Percentiles rank a stretch among this genome's conserved stretches.
phyloP scores from a whole-genome alignment of 805 yeast genomes.

The Candida oleophila region DNA sequence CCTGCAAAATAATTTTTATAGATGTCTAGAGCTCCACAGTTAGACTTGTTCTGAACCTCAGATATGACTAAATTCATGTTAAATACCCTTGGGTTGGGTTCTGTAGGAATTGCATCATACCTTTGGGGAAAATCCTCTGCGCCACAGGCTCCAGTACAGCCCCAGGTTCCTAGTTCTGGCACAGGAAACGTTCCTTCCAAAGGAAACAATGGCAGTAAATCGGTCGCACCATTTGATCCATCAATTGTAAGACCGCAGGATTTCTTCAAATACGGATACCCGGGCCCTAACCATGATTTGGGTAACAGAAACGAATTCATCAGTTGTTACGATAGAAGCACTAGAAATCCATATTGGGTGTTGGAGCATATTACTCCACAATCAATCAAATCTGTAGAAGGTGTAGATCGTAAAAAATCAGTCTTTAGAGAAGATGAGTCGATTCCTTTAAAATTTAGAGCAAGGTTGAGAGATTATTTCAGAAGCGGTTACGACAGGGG shows the following conservation, averaged over 20 bases:
- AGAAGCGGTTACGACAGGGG: slow-evolving; percentile 96
- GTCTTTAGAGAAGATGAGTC: slow-evolving; percentile 83
- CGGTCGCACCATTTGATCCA: slow-evolving; percentile 23
- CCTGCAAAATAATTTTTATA: too few relatives aligned
- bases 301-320: slow-evolving; percentile 73
- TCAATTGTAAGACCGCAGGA: slow-evolving; percentile 64
- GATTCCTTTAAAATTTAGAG: slow-evolving; percentile 77
- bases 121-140: slow-evolving; percentile 37
- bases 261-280: slow-evolving; percentile 89
- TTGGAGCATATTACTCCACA: slow-evolving; percentile 85
- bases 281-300: slow-evolving; percentile 91
- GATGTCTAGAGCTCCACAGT: too few relatives aligned
- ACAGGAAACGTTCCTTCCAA: slow-evolving; percentile 10
- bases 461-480: slow-evolving; percentile 78
- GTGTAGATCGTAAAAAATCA: slow-evolving; percentile 76
- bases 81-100: slow-evolving; percentile 33
- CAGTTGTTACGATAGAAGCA: slow-evolving; percentile 81
- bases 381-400: slow-evolving; percentile 51
- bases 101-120: slow-evolving; percentile 38
- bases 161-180: slow-evolving; percentile 10
- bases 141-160: slow-evolving; percentile 10
- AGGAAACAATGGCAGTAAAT: neutral
- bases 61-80: slow-evolving; percentile 29
- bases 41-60: too few relatives aligned
- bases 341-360: slow-evolving; percentile 84